Evolutionary conservation across 345 rosid genomes (phyloP).

Genomic region (Turnera subulata): DNA sequence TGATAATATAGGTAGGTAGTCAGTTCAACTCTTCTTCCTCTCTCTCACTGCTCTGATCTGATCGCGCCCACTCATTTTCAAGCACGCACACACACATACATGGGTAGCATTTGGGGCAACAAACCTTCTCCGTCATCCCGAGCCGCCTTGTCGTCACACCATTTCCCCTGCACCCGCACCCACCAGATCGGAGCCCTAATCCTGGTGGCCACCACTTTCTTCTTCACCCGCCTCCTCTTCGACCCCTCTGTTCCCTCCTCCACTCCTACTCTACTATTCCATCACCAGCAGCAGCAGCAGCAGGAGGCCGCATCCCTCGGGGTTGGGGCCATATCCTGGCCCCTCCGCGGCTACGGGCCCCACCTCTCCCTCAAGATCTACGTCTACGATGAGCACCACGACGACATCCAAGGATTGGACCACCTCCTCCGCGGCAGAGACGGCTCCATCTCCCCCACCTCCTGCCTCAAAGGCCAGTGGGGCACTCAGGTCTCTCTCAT

Average conservation of each 20-base stretch:
- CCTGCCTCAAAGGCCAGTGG: slow-evolving; percentile 92
- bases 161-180: slow-evolving; percentile 83
- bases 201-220: slow-evolving; percentile 65
- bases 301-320: too few species aligned
- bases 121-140: too few species aligned
- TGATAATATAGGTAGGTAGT: too few species aligned
- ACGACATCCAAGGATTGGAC: slow-evolving; percentile 74
- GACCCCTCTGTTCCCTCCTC: slow-evolving; percentile 44
- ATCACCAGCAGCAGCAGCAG: too few species aligned
- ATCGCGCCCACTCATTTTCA: too few species aligned
- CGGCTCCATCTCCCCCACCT: slow-evolving; percentile 44
- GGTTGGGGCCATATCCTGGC: slow-evolving; percentile 49
- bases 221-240: slow-evolving; percentile 74
- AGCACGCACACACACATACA: too few species aligned
- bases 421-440: slow-evolving; percentile 71
- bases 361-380: slow-evolving; percentile 67
- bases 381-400: slow-evolving; percentile 81
- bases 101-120: too few species aligned
- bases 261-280: slow-evolving; percentile 16
- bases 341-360: slow-evolving; percentile 60
- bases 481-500: slow-evolving; percentile 73
- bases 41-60: too few species aligned
- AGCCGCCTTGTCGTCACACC: too few species aligned
- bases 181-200: slow-evolving; percentile 87
- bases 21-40: too few species aligned